Percentiles rank a stretch among this genome's conserved stretches.
Evolutionary conservation across 148 eudicot species (phyloP).

Genomic region (Chenopodium suecicum): DNA sequence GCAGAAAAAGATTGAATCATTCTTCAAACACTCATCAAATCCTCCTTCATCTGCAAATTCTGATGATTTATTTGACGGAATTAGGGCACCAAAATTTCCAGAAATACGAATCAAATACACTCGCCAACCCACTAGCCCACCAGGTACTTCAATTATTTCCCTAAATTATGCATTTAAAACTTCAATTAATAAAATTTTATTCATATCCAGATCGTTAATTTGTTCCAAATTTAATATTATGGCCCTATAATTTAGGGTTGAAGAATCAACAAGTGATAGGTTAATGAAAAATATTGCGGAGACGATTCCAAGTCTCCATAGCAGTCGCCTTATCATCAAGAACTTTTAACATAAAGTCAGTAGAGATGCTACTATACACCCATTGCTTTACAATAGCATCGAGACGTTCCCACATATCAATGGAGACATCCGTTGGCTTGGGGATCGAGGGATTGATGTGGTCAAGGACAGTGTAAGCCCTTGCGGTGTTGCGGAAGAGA

Average conservation of each 20-base stretch:
- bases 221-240: not conserved
- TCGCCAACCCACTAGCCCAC: conserved; percentile 30
- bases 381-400: too few relatives aligned
- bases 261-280: conserved; percentile 19
- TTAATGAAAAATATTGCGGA: not conserved
- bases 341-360: too few relatives aligned
- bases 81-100: conserved; percentile 20
- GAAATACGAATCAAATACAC: conserved; percentile 58
- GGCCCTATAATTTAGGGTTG: conserved; percentile 7
- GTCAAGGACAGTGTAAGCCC: too few relatives aligned
- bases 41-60: conserved; percentile 20
- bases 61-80: conserved; percentile 26
- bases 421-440: too few relatives aligned
- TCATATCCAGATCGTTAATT: not conserved
- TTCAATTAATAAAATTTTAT: not conserved
- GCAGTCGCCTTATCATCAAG: too few relatives aligned
- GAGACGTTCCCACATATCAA: too few relatives aligned
- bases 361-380: too few relatives aligned
- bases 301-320: too few relatives aligned
- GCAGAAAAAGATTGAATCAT: conserved; percentile 58
- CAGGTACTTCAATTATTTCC: conserved; percentile 21
- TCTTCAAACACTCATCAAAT: conserved; percentile 46
- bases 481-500: too few relatives aligned
- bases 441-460: too few relatives aligned
- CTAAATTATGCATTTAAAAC: not conserved